These are phyloP conservation scores for Dendrobium chrysotoxum DNA, from an alignment of 106 monocot genomes.

Conservation along the genomic window DNA sequence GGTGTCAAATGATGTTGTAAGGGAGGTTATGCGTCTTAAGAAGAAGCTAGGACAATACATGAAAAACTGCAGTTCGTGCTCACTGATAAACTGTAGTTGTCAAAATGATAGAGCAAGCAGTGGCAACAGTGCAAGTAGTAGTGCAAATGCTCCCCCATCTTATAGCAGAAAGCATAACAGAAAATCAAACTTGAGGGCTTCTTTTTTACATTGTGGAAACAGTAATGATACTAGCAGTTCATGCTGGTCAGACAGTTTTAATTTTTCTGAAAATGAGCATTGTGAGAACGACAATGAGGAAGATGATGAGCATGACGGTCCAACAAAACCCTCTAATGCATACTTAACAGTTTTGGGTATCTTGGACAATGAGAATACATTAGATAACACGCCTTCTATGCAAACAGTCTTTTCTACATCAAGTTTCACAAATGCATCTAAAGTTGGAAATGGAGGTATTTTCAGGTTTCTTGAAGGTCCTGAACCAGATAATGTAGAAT, in stretches of 20 bases:
- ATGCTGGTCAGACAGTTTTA: constrained; percentile 1
- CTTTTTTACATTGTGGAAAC: constrained; percentile 1
- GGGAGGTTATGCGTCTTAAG: constrained; percentile 85
- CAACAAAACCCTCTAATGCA: constrained; percentile 5
- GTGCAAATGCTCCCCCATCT: constrained; percentile 17
- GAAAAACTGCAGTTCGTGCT: constrained; percentile 77
- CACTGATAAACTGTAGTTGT: constrained; percentile 88
- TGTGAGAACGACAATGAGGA: constrained; percentile 10
- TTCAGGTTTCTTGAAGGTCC: constrained; percentile 80
- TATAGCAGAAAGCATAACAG: constrained; percentile 49
- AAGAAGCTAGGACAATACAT: constrained; percentile 73
- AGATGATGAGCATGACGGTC: constrained; percentile 1
- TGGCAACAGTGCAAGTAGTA: constrained; percentile 95
- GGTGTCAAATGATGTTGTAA: constrained; percentile 92
- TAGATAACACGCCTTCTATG: neutral
- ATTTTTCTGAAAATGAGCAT: constrained; percentile 15
- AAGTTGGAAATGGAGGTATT: constrained; percentile 60
- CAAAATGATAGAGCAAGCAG: constrained; percentile 82
- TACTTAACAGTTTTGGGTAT: constrained; percentile 1
- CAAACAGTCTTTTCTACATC: constrained; percentile 13
- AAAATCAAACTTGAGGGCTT: constrained; percentile 37
- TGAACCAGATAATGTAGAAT: constrained; percentile 45
- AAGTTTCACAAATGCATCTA: constrained; percentile 20
- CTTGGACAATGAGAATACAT: constrained; percentile 7
- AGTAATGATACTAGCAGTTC: constrained; percentile 9